Evolutionary conservation across 2,329 filamentous ascomycete genomes (phyloP).

Genomic region (Didymella glomerata): DNA sequence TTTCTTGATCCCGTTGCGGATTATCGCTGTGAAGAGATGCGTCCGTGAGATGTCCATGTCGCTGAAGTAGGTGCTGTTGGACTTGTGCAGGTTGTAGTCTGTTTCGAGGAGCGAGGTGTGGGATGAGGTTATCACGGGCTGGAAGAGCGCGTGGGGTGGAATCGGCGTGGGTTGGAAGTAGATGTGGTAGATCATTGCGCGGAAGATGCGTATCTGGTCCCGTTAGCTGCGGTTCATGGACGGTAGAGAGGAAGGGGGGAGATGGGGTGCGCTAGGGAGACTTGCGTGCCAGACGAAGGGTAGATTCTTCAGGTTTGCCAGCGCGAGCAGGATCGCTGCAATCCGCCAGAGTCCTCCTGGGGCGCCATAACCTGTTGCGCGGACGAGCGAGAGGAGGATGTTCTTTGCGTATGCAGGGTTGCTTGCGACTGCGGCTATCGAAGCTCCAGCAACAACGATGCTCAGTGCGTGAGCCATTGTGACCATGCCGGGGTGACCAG

Average conservation of each 20-base stretch:
- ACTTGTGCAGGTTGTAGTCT: slow-evolving; percentile 87
- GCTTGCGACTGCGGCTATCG: slow-evolving; percentile 13
- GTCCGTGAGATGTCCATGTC: slow-evolving; percentile 86
- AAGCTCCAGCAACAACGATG: slow-evolving; percentile 33
- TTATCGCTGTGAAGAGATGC: slow-evolving; percentile 72
- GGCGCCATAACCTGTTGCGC: slow-evolving; percentile 37
- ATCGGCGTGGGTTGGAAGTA: slow-evolving; percentile 55
- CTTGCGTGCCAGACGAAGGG: slow-evolving; percentile 80
- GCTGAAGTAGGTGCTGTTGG: slow-evolving; percentile 84
- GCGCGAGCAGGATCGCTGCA: slow-evolving; percentile 43
- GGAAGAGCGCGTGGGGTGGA: slow-evolving; percentile 72
- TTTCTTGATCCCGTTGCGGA: slow-evolving; percentile 56
- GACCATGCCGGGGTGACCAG: slow-evolving; percentile 1
- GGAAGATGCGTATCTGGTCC: slow-evolving; percentile 56
- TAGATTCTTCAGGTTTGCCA: slow-evolving; percentile 75
- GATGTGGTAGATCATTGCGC: slow-evolving; percentile 57
- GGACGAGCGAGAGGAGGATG: slow-evolving; percentile 3
- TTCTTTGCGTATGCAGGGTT: slow-evolving; percentile 17
- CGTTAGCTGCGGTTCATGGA: not conserved
- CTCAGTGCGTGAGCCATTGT: slow-evolving; percentile 33
- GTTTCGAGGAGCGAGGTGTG: slow-evolving; percentile 77
- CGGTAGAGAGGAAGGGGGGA: not conserved
- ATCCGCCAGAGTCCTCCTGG: slow-evolving; percentile 49
- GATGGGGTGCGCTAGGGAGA: no score
- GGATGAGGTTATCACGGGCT: slow-evolving; percentile 71